Conservation (phyloP, 306 rosid genomes). For the Ormosia semicastrata region DNA sequence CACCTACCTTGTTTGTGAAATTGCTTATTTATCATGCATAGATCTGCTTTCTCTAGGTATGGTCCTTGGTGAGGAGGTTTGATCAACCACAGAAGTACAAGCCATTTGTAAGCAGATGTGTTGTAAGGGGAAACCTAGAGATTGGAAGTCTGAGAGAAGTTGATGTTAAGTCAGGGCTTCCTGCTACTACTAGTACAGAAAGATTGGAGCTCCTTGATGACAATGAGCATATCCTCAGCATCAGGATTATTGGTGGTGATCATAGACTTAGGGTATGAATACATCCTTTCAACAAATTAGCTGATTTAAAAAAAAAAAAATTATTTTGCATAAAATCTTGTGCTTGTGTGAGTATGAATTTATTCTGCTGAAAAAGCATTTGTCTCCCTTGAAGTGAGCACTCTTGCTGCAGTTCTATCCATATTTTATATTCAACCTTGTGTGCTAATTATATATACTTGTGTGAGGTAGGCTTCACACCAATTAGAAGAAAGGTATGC, state of each 20-base stretch:
- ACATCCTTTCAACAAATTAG: background rate
- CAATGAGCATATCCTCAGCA: constrained; percentile 74
- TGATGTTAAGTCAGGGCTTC: constrained; percentile 94
- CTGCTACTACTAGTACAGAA: constrained; percentile 94
- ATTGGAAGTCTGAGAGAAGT: constrained; percentile 91
- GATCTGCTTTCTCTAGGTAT: constrained; percentile 51
- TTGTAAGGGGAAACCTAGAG: constrained; percentile 78
- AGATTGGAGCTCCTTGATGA: constrained; percentile 93
- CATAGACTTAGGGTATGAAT: constrained; percentile 84
- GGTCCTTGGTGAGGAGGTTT: constrained; percentile 94
- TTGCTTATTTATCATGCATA: constrained; percentile 24
- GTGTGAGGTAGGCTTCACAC: background rate
- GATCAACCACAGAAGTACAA: constrained; percentile 94
- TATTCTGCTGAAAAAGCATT: background rate
- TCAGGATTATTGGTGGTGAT: constrained; percentile 88
- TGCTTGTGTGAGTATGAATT: background rate
- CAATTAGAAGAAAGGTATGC: background rate
- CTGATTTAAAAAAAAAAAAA: too few relatives aligned
- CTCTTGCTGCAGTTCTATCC: background rate
- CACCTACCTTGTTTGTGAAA: background rate
- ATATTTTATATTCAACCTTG: background rate
- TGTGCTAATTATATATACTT: background rate
- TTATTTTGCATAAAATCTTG: background rate
- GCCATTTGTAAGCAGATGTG: constrained; percentile 92
- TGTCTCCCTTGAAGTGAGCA: background rate